Conservation (phyloP, 225 moss, liverwort and hornwort species). For the Asterella californica region DNA sequence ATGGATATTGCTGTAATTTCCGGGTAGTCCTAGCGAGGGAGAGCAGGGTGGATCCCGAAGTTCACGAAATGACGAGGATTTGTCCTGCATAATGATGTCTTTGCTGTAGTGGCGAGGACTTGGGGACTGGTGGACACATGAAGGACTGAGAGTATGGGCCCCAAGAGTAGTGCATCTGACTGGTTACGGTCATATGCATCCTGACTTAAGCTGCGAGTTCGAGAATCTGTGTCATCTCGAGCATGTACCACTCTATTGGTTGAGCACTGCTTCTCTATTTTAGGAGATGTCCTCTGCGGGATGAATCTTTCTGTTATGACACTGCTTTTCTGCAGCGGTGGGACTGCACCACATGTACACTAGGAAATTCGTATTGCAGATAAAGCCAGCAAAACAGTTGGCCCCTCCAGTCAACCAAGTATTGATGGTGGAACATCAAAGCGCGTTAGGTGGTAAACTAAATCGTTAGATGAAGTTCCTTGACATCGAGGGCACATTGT, state of each 20-base stretch:
- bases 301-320: neutral
- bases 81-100: neutral
- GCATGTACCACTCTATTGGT: neutral
- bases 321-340: neutral
- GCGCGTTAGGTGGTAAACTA: neutral
- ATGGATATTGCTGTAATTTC: neutral
- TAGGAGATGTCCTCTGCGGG: neutral
- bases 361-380: neutral
- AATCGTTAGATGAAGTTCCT: neutral
- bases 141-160: neutral
- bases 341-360: neutral
- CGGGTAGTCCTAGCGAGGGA: neutral
- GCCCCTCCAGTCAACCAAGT: neutral
- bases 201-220: neutral
- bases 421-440: neutral
- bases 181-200: neutral
- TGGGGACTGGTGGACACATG: no score
- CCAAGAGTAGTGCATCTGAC: neutral
- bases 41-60: conserved; percentile 3
- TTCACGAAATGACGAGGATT: neutral
- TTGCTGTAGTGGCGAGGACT: neutral
- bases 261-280: neutral
- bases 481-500: neutral
- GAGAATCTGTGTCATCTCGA: neutral
- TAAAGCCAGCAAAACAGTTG: neutral